A percentile compares a stretch with the other conserved stretches of the same genome.
Conservation (phyloP, 2,329 filamentous ascomycete species). For the Harringtonia aguacate region DNA sequence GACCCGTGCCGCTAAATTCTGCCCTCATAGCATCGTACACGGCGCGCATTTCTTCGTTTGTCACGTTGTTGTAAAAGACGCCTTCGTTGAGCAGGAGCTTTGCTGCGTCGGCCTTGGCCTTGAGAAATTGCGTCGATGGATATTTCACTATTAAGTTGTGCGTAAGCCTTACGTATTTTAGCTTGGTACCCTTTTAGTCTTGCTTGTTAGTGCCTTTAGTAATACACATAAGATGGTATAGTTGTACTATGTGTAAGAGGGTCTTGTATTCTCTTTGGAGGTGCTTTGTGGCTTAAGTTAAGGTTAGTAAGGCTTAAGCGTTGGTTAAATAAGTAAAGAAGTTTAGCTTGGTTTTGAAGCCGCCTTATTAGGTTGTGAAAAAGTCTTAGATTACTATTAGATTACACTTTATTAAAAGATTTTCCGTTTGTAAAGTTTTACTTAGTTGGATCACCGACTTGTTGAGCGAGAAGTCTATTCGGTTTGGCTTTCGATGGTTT, state of each 20-base stretch:
- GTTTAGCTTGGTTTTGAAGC: too few species aligned
- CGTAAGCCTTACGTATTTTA: slow-evolving; percentile 12
- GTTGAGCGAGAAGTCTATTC: slow-evolving; percentile 22
- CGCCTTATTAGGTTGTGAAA: not conserved
- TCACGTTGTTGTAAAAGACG: slow-evolving; percentile 30
- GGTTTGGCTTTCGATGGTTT: slow-evolving; percentile 22
- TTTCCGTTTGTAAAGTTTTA: slow-evolving; percentile 27
- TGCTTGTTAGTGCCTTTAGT: too few species aligned
- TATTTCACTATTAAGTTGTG: slow-evolving; percentile 10
- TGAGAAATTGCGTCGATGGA: slow-evolving; percentile 17
- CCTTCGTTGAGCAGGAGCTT: slow-evolving; percentile 1
- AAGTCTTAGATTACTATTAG: slow-evolving; percentile 29
- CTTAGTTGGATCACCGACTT: slow-evolving; percentile 24
- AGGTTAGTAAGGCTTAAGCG: too few species aligned
- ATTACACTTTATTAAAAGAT: slow-evolving; percentile 38
- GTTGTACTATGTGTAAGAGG: too few species aligned
- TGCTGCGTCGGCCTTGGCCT: not conserved
- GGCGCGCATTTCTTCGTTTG: slow-evolving; percentile 36
- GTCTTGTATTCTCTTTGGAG: too few species aligned
- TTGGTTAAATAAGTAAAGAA: too few species aligned
- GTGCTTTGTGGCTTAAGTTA: too few species aligned
- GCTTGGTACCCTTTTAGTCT: too few species aligned
- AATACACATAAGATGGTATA: too few species aligned
- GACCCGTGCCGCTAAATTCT: slow-evolving; percentile 41
- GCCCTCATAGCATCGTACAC: slow-evolving; percentile 40